A percentile compares a stretch with the other conserved stretches of the same genome.
Conservation (phyloP, 2,329 filamentous ascomycete species). For the Beauveria sp. region DNA sequence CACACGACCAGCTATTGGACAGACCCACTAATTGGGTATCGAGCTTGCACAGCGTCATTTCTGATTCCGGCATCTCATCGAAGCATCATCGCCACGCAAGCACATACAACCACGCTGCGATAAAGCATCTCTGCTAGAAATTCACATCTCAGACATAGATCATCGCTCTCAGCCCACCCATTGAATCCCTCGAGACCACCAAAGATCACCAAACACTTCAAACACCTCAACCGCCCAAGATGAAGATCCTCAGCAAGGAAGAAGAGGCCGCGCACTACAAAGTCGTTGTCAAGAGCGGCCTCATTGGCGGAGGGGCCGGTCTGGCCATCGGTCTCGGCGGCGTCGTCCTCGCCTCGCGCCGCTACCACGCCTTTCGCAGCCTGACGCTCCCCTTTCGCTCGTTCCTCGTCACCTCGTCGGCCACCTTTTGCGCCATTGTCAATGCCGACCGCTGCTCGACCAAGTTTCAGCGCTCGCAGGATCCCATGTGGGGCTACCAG, state of each 20-base stretch:
- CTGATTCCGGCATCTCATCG: neutral
- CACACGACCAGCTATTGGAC: neutral
- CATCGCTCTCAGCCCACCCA: neutral
- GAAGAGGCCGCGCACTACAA: constrained; percentile 82
- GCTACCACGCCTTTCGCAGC: constrained; percentile 69
- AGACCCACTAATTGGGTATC: constrained; percentile 2
- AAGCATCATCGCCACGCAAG: neutral
- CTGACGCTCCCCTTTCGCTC: constrained; percentile 85
- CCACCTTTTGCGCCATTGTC: constrained; percentile 84
- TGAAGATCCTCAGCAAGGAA: constrained; percentile 96
- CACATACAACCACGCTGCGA: neutral
- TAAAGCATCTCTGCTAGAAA: neutral
- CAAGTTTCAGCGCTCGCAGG: constrained; percentile 60
- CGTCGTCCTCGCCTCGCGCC: constrained; percentile 58
- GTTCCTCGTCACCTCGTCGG: constrained; percentile 77
- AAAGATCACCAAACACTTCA: neutral
- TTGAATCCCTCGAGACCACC: neutral
- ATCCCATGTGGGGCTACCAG: constrained; percentile 60
- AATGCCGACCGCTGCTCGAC: constrained; percentile 65
- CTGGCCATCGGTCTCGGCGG: constrained; percentile 58
- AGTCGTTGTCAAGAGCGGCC: constrained; percentile 71
- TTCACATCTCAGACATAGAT: neutral
- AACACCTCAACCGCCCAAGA: constrained; percentile 35
- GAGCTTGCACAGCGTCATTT: constrained; percentile 1
- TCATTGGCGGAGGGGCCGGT: constrained; percentile 64